A percentile compares a stretch with the other conserved stretches of the same genome.
phyloP scores from a whole-genome alignment of 805 yeast genomes.

The Candida parachauliodes region DNA sequence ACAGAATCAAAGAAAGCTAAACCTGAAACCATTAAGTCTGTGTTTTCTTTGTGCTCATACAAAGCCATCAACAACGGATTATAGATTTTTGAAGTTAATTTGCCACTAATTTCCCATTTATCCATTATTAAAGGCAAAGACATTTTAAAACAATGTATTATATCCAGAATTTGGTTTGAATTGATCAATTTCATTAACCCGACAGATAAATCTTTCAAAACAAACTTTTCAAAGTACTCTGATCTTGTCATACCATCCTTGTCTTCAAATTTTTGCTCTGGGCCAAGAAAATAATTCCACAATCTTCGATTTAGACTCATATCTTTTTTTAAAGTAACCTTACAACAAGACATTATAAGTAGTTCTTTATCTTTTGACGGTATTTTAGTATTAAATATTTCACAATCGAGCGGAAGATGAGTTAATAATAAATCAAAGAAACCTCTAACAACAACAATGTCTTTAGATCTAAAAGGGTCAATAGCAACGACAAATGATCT shows the following conservation, averaged over 20 bases:
- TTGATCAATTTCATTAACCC: slow-evolving; percentile 52
- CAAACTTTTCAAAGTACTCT: slow-evolving; percentile 60
- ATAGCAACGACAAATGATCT: slow-evolving; percentile 73
- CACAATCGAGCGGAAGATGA: slow-evolving; percentile 62
- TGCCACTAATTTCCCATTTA: slow-evolving; percentile 88
- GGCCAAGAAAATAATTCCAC: slow-evolving; percentile 92
- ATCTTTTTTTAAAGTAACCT: slow-evolving; percentile 74
- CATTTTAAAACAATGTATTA: slow-evolving; percentile 56
- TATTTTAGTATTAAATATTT: slow-evolving; percentile 47
- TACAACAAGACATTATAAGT: slow-evolving; percentile 59
- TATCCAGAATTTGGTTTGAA: slow-evolving; percentile 26
- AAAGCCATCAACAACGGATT: slow-evolving; percentile 59
- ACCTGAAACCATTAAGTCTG: slow-evolving; percentile 55
- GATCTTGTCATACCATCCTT: slow-evolving; percentile 27
- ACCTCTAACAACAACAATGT: slow-evolving; percentile 76
- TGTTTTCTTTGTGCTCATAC: slow-evolving; percentile 20
- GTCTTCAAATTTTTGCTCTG: slow-evolving; percentile 26
- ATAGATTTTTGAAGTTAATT: slow-evolving; percentile 66
- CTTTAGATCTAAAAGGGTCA: slow-evolving; percentile 38
- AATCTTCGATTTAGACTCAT: slow-evolving; percentile 92
- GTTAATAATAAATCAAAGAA: slow-evolving; percentile 76
- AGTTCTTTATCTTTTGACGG: slow-evolving; percentile 52
- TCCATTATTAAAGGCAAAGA: slow-evolving; percentile 72
- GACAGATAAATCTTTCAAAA: slow-evolving; percentile 43
- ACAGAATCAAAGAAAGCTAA: slow-evolving; percentile 79